A percentile compares a stretch with the other conserved stretches of the same genome.
These are phyloP conservation scores for Cladophialophora immunda DNA, from an alignment of 2,329 filamentous ascomycete genomes.

Conservation along the genomic window DNA sequence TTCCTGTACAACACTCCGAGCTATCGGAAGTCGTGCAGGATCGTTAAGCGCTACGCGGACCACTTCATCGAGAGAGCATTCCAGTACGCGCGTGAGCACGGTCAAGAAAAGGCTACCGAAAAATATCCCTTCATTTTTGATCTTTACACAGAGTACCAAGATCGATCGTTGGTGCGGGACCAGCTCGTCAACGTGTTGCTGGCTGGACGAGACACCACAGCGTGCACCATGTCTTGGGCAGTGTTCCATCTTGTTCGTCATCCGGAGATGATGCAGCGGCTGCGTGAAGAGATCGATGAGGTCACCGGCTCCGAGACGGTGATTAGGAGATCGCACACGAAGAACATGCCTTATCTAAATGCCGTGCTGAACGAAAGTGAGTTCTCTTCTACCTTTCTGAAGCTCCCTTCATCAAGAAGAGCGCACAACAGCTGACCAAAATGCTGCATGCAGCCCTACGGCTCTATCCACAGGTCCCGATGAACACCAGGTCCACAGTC, in stretches of 20 bases:
- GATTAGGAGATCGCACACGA: slow-evolving; percentile 23
- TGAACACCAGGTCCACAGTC: slow-evolving; percentile 41
- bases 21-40: slow-evolving; percentile 17
- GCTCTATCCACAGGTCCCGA: slow-evolving; percentile 43
- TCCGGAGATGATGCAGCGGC: slow-evolving; percentile 58
- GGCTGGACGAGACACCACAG: slow-evolving; percentile 44
- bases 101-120: slow-evolving; percentile 5
- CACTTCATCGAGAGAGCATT: slow-evolving; percentile 22
- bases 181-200: slow-evolving; percentile 37
- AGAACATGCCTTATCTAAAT: slow-evolving; percentile 59
- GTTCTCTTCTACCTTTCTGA: neutral
- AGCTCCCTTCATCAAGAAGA: neutral
- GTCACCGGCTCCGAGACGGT: slow-evolving; percentile 16
- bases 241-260: slow-evolving; percentile 50
- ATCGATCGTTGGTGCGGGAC: slow-evolving; percentile 16
- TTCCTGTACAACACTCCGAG: slow-evolving; percentile 9
- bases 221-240: slow-evolving; percentile 33
- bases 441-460: slow-evolving; percentile 71
- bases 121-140: slow-evolving; percentile 27
- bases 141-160: slow-evolving; percentile 14
- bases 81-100: slow-evolving; percentile 6
- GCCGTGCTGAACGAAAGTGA: slow-evolving; percentile 57
- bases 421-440: neutral
- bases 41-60: slow-evolving; percentile 21
- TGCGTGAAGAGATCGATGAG: slow-evolving; percentile 43